Conservation (phyloP, 2,329 filamentous ascomycete species). For the Sphaerostilbella broomeana region DNA sequence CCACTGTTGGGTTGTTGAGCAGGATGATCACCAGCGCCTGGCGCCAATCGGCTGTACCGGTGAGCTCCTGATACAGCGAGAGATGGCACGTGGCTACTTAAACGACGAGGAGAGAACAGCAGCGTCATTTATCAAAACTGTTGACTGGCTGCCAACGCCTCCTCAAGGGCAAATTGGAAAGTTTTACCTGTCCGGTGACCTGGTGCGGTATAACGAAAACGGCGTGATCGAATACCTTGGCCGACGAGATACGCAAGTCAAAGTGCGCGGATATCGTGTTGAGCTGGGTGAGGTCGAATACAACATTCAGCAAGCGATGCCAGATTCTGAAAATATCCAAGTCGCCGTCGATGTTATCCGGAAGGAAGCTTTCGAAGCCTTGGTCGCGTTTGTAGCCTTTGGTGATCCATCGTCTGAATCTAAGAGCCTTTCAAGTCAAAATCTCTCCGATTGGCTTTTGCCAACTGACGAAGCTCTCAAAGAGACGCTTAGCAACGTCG, state of each 20-base stretch:
- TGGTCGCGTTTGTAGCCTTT: constrained; percentile 7
- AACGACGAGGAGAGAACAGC: constrained; percentile 7
- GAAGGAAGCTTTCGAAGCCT: not conserved
- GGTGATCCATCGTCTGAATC: not conserved
- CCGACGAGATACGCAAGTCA: constrained; percentile 51
- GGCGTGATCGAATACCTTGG: constrained; percentile 38
- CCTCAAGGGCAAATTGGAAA: not conserved
- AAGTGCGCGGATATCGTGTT: constrained; percentile 52
- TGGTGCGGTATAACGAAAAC: constrained; percentile 35
- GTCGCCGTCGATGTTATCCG: constrained; percentile 10
- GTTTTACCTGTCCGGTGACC: constrained; percentile 43
- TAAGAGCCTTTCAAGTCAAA: constrained; percentile 2
- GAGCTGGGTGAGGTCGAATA: constrained; percentile 34
- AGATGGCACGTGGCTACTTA: too few species aligned
- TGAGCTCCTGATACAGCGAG: constrained; percentile 6
- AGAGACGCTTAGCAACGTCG: not conserved
- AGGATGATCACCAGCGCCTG: constrained; percentile 7
- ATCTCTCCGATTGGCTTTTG: not conserved
- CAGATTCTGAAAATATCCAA: not conserved
- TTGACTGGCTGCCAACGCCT: constrained; percentile 5
- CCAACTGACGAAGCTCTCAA: not conserved
- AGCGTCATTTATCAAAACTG: not conserved
- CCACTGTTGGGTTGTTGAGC: constrained; percentile 7
- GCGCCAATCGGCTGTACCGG: constrained; percentile 10
- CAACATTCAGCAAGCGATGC: not conserved